Conservation (phyloP, 2,329 filamentous ascomycete species). For the Cadophora sp. region DNA sequence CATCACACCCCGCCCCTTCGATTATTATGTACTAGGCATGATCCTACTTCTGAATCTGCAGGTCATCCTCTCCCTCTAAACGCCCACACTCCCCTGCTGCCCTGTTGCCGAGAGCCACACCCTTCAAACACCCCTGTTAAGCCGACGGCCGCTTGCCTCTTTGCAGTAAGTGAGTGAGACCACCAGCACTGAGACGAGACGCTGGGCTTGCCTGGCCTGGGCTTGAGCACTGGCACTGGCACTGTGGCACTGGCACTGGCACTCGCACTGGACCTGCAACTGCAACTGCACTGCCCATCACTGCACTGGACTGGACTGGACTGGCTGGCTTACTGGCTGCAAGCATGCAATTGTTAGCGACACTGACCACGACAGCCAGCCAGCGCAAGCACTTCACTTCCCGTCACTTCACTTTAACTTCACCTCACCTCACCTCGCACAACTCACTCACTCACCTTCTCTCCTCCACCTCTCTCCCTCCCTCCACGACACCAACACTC, state of each 20-base stretch:
- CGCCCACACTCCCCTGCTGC: not conserved
- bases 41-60: not conserved
- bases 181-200: slow-evolving; percentile 7
- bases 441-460: not conserved
- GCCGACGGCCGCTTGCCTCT: slow-evolving; percentile 11
- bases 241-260: not conserved
- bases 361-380: not conserved
- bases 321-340: not conserved
- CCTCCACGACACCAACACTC: slow-evolving; percentile 1
- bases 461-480: not conserved
- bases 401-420: not conserved
- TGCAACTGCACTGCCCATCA: too few relatives aligned
- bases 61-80: not conserved
- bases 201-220: slow-evolving; percentile 5
- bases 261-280: too few relatives aligned
- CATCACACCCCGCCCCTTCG: not conserved
- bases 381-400: not conserved
- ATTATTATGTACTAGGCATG: not conserved
- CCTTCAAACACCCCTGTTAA: not conserved
- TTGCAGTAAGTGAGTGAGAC: too few relatives aligned
- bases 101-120: not conserved
- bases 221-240: not conserved
- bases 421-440: not conserved
- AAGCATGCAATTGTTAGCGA: slow-evolving; percentile 5
- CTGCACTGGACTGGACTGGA: too few relatives aligned